Conservation (phyloP, 2,329 filamentous ascomycete genomes). For the Verticillium longisporum region DNA sequence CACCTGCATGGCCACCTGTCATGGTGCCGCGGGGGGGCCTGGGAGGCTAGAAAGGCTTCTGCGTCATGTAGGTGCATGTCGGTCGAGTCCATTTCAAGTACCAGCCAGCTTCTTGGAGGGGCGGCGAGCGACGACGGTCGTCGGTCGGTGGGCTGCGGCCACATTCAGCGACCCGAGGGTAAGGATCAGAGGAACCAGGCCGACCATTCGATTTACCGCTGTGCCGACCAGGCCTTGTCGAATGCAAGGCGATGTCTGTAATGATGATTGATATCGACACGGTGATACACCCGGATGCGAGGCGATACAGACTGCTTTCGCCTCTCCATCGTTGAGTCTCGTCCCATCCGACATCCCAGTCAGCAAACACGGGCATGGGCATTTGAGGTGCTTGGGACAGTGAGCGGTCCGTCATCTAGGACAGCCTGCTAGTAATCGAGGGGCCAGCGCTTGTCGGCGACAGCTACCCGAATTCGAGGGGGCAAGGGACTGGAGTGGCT, state of each 20-base stretch:
- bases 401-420: background rate
- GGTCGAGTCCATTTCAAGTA: conserved; percentile 16
- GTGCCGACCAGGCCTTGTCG: background rate
- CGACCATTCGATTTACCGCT: conserved; percentile 1
- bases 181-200: conserved; percentile 5
- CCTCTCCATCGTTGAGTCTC: background rate
- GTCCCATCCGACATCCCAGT: background rate
- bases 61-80: conserved; percentile 20
- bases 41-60: conserved; percentile 17
- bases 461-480: background rate
- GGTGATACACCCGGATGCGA: background rate
- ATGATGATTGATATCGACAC: background rate
- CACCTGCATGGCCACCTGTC: conserved; percentile 21
- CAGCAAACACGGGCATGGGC: background rate
- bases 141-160: conserved; percentile 1
- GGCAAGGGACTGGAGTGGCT: background rate
- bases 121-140: conserved; percentile 5
- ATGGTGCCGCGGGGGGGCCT: conserved; percentile 23
- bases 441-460: conserved; percentile 2
- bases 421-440: background rate
- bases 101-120: conserved; percentile 13
- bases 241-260: background rate
- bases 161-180: conserved; percentile 9
- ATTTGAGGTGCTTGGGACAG: background rate
- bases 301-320: background rate